phyloP scores from a whole-genome alignment of 495 filamentous ascomycete species.

The Annulohypoxylon maeteangense region DNA sequence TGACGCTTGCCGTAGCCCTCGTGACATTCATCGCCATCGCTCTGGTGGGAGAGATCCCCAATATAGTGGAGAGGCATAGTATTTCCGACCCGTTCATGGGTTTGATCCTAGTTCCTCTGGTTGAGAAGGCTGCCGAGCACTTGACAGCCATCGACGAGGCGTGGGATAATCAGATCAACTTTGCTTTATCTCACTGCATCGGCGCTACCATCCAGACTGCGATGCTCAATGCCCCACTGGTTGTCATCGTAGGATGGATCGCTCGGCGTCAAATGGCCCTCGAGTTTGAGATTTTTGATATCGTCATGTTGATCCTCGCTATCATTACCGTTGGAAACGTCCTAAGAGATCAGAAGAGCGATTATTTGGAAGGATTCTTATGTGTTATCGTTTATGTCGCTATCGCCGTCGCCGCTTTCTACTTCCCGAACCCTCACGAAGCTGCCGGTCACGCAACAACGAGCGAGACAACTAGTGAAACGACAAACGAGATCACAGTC shows the following conservation, averaged over 20 bases:
- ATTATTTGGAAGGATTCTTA: conserved; percentile 81
- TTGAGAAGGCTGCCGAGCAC: conserved; percentile 93
- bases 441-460: conserved; percentile 4
- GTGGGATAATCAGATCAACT: conserved; percentile 88
- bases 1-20: conserved; percentile 72
- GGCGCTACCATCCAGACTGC: conserved; percentile 91
- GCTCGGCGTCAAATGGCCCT: conserved; percentile 75
- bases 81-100: conserved; percentile 85
- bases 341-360: conserved; percentile 79
- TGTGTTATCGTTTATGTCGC: conserved; percentile 77
- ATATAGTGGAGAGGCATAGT: conserved; percentile 69
- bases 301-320: conserved; percentile 85
- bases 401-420: conserved; percentile 70
- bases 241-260: conserved; percentile 89
- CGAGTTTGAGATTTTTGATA: conserved; percentile 89
- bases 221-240: conserved; percentile 85
- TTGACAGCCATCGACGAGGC: conserved; percentile 92
- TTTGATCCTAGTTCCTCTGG: conserved; percentile 80
- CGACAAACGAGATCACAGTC: conserved; percentile 1
- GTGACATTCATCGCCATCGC: conserved; percentile 85
- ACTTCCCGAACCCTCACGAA: conserved; percentile 66
- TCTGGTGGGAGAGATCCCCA: conserved; percentile 82
- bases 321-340: conserved; percentile 89
- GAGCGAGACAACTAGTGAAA: conserved; percentile 10
- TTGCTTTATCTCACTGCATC: conserved; percentile 89